Conservation (phyloP, 2,329 filamentous ascomycete species). For the Botrytis squamosa region DNA sequence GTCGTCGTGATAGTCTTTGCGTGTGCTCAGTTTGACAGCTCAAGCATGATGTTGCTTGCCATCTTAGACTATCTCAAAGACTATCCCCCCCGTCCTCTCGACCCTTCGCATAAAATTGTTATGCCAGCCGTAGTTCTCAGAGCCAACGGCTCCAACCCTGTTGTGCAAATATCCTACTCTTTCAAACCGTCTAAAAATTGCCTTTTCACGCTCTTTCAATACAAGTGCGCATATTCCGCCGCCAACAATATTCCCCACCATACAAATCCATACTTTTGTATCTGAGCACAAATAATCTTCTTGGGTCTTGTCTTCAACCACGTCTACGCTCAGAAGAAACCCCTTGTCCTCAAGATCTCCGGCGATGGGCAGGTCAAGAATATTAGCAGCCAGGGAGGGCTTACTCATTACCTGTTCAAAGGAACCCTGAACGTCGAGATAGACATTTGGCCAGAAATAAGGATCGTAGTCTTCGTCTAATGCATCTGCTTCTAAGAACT, state of each 20-base stretch:
- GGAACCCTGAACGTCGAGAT: not conserved
- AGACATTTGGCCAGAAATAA: not conserved
- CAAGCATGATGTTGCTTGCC: not conserved
- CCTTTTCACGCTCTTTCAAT: not conserved
- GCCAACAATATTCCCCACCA: not conserved
- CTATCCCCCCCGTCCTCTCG: not conserved
- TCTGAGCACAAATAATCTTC: not conserved
- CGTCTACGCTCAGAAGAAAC: not conserved
- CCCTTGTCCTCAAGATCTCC: not conserved
- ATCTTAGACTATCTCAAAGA: not conserved
- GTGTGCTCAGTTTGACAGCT: not conserved
- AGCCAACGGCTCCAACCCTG: not conserved
- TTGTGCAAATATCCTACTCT: conserved; percentile 7
- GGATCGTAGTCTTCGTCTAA: not conserved
- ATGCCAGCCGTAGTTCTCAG: not conserved
- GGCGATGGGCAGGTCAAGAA: not conserved
- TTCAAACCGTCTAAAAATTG: not conserved
- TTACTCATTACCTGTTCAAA: not conserved
- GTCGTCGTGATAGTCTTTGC: not conserved
- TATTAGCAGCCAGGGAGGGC: not conserved
- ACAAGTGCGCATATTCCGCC: not conserved
- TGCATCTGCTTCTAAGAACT: not conserved
- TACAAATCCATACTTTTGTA: not conserved
- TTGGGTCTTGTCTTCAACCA: not conserved
- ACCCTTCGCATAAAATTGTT: not conserved